Base-by-base conservation (phyloP, 176 grass and related monocot genomes). In the Phoenix roebelenii region DNA sequence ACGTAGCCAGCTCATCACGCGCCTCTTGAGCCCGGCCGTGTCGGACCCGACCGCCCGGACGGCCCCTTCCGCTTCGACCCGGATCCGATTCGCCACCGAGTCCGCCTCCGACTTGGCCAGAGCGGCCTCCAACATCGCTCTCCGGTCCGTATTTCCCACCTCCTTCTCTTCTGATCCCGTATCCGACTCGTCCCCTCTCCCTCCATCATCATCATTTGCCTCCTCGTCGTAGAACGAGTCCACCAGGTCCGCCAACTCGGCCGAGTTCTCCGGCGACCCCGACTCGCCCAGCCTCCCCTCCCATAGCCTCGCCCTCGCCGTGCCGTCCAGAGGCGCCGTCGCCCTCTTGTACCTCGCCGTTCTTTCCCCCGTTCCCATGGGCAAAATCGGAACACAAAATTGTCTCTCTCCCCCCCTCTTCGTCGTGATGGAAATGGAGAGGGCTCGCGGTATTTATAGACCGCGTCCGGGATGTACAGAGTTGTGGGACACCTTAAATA, bases 201-300 rank as follows among this genome's bases (percentile, higher is more conserved):
- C 49, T 16, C 10, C 30, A 7, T 15, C 48, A n/a, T 32, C 64
- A 17, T 25, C 50, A 22, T 51, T 69, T 77, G 22, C 58, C 65
- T 59, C 63, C 4, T 59, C 74, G 49, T 87, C 67, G 76, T 90
- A 95, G 80, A 95, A 95, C 58, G 85, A 82, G 50, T 82, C 53
- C 7, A 90, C 83, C 63, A 90, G 25, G 52, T 87, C 64, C 25
- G 79, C 78, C 68, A 95, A 73, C 16, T 76, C 68, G 50, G 84
- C 79, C 30, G 54, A 55, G 61, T 58, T 76, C 5, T 83, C 73
- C 25, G 63, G 63, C 18, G 32, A 59, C 26, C 28, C 44, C 55
- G n/a, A 5, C 23, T 59, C 74, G 25, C 83, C 22, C 19, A 30
- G 50, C 71, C 73, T 22, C 64, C 56, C 6, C 60, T 72, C 73